Conservation (phyloP, 169 alveolate genomes). For the Eimeria sp. region DNA sequence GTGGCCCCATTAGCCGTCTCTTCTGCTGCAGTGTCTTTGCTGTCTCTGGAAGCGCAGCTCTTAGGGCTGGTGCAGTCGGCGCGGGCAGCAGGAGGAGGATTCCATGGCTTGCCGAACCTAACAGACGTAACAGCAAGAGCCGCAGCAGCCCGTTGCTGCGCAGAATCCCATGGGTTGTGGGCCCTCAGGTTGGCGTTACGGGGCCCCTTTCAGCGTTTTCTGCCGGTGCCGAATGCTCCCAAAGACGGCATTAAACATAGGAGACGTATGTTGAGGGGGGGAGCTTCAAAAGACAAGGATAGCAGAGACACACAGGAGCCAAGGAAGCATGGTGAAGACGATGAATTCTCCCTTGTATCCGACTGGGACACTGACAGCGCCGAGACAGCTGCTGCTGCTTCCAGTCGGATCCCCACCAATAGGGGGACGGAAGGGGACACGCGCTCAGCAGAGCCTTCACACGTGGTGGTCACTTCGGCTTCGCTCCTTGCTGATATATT, state of each 20-base stretch:
- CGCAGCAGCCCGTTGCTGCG: slow-evolving; percentile 65
- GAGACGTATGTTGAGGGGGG: neutral
- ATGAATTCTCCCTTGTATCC: slow-evolving; percentile 33
- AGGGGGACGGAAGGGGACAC: neutral
- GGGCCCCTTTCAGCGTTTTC: slow-evolving; percentile 47
- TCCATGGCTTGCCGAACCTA: neutral
- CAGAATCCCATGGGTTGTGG: slow-evolving; percentile 47
- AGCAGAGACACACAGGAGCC: neutral
- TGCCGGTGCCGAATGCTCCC: neutral
- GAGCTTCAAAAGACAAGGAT: neutral
- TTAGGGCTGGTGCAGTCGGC: slow-evolving; percentile 23
- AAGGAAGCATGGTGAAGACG: slow-evolving; percentile 10
- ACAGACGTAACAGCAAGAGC: slow-evolving; percentile 11
- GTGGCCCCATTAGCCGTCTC: slow-evolving; percentile 47
- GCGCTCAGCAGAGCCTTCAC: neutral
- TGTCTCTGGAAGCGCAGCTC: slow-evolving; percentile 38
- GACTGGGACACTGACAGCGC: slow-evolving; percentile 30
- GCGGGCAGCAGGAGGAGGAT: neutral
- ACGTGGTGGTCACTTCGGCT: neutral
- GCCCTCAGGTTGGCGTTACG: slow-evolving; percentile 63
- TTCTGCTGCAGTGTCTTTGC: slow-evolving; percentile 36
- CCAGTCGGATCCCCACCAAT: neutral
- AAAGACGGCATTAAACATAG: neutral
- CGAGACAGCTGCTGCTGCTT: neutral
- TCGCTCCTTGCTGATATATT: neutral